These are phyloP conservation scores for Fomitopsis schrenkii DNA, from an alignment of 1,284 basidiomycete species.

Conservation along the genomic window DNA sequence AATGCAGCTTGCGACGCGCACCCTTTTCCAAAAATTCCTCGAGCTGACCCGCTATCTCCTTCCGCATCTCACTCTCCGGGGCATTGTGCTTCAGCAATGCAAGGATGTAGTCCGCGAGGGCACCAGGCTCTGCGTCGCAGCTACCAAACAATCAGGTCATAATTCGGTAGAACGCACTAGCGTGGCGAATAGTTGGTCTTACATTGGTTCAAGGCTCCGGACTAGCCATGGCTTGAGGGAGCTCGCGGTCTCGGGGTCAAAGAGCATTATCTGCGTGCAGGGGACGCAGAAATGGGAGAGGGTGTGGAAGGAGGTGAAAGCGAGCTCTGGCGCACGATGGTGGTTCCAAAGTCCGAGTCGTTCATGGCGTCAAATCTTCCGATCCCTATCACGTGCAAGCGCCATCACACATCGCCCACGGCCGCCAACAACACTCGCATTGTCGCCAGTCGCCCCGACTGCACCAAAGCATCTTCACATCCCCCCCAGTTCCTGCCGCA, in stretches of 20 bases:
- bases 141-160: constrained; percentile 38
- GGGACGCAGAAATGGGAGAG: constrained; percentile 1
- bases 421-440: background rate
- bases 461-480: too few relatives aligned
- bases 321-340: constrained; percentile 9
- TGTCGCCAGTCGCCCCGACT: too few relatives aligned
- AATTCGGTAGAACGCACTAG: background rate
- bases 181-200: constrained; percentile 22
- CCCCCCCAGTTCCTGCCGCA: too few relatives aligned
- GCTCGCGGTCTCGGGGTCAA: constrained; percentile 55
- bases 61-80: constrained; percentile 77
- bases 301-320: constrained; percentile 3
- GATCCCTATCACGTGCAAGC: background rate
- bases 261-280: constrained; percentile 44
- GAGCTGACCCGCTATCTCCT: constrained; percentile 74
- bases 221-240: constrained; percentile 82
- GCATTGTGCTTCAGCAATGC: constrained; percentile 92
- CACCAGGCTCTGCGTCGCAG: constrained; percentile 94
- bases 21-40: constrained; percentile 92
- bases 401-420: background rate
- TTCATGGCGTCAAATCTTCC: constrained; percentile 18
- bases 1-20: constrained; percentile 30
- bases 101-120: constrained; percentile 91
- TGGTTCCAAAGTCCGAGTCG: constrained; percentile 9
- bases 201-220: constrained; percentile 85